These are phyloP conservation scores for Botrytis paeoniae DNA, from an alignment of 2,329 filamentous ascomycete genomes.

Conservation along the genomic window DNA sequence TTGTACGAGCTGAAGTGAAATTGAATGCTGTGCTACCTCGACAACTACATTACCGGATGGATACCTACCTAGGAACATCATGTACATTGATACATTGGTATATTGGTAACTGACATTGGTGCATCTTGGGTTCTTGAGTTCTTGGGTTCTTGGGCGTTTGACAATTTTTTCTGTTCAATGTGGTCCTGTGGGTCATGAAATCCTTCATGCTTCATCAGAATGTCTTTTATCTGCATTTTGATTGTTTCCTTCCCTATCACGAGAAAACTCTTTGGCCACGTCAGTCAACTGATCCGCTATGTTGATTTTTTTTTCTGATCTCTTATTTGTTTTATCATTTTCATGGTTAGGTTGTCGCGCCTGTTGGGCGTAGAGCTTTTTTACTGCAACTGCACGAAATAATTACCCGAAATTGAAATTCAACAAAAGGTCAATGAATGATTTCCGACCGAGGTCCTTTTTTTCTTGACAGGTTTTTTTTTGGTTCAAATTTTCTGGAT, in stretches of 20 bases:
- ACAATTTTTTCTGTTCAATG: not conserved
- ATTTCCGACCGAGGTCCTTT: not conserved
- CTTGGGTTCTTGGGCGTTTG: conserved; percentile 1
- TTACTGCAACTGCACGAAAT: not conserved
- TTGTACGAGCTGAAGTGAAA: conserved; percentile 7
- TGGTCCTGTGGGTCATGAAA: not conserved
- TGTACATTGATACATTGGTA: not conserved
- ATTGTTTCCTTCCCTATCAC: conserved; percentile 8
- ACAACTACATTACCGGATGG: not conserved
- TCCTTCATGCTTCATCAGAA: not conserved
- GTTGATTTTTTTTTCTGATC: not conserved
- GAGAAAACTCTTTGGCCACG: conserved; percentile 15
- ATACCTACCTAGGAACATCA: not conserved
- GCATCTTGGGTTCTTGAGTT: not conserved
- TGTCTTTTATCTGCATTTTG: not conserved
- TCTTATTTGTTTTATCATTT: conserved; percentile 10
- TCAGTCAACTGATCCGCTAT: conserved; percentile 7
- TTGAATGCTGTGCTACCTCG: not conserved
- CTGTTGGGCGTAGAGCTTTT: not conserved
- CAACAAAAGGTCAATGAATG: not conserved
- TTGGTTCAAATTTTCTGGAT: not conserved
- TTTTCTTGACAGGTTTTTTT: not conserved
- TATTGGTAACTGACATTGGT: not conserved
- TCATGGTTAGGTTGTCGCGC: conserved; percentile 8
- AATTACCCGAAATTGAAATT: conserved; percentile 6